These are phyloP conservation scores for Oryza australiensis DNA, from an alignment of 176 grass and related monocot species.

Conservation along the genomic window DNA sequence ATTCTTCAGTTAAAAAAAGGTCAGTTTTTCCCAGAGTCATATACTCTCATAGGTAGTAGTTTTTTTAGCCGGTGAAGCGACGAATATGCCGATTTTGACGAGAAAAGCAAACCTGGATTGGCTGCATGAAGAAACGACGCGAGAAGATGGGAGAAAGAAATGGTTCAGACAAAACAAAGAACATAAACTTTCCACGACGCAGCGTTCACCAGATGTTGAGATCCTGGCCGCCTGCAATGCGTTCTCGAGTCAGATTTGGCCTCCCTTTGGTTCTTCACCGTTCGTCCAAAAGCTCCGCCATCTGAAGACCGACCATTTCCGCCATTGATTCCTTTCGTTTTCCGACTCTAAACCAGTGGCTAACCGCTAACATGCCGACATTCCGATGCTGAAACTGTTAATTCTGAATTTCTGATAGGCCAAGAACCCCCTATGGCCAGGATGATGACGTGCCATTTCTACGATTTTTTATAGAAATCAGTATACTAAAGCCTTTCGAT, in stretches of 20 bases:
- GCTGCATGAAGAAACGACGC: neutral
- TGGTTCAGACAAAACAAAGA: neutral
- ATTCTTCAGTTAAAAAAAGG: neutral
- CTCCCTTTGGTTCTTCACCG: slow-evolving; percentile 42
- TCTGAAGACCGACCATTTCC: slow-evolving; percentile 10
- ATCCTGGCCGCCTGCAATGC: slow-evolving; percentile 39
- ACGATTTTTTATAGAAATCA: neutral
- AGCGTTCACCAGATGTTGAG: neutral
- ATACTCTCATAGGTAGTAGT: neutral
- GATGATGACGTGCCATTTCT: neutral
- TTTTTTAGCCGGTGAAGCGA: neutral
- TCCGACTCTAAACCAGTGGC: neutral
- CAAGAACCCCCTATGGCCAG: slow-evolving; percentile 3
- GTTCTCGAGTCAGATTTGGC: slow-evolving; percentile 42
- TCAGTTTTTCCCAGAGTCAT: neutral
- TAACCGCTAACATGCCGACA: slow-evolving; percentile 12
- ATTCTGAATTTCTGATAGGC: slow-evolving; percentile 1
- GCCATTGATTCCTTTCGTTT: neutral
- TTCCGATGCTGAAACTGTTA: slow-evolving; percentile 12
- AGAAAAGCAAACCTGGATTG: neutral
- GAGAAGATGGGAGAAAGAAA: neutral
- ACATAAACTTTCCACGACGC: neutral
- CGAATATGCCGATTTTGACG: slow-evolving; percentile 33
- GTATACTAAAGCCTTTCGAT: neutral
- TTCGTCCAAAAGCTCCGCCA: slow-evolving; percentile 14